phyloP scores from a whole-genome alignment of 2,329 filamentous ascomycete genomes.

The Penicillium rolfsii region DNA sequence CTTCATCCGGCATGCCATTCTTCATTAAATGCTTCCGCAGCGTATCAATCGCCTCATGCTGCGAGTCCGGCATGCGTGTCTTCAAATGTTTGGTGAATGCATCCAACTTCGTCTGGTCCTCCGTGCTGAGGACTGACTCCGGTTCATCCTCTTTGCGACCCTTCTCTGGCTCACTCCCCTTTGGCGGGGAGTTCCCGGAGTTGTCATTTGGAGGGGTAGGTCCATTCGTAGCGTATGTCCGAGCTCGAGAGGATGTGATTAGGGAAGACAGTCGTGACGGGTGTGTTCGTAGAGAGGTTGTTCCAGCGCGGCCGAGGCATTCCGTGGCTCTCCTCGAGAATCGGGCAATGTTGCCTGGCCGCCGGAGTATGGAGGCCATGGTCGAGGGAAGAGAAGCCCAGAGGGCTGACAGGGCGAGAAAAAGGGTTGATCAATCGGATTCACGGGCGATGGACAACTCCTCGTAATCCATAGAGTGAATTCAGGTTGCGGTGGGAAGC shows the following conservation, averaged over 20 bases:
- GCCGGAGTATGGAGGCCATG: constrained; percentile 70
- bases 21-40: constrained; percentile 66
- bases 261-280: constrained; percentile 45
- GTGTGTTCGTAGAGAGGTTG: constrained; percentile 45
- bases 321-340: constrained; percentile 62
- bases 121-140: constrained; percentile 53
- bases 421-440: constrained; percentile 29
- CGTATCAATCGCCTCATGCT: constrained; percentile 62
- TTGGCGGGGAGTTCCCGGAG: constrained; percentile 34
- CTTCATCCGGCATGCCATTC: constrained; percentile 70
- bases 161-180: constrained; percentile 52
- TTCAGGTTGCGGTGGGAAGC: constrained; percentile 29
- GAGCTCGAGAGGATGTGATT: constrained; percentile 37
- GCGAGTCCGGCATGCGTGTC: constrained; percentile 63
- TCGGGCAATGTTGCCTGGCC: constrained; percentile 67
- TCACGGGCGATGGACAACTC: constrained; percentile 26
- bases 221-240: constrained; percentile 50
- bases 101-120: constrained; percentile 63
- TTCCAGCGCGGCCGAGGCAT: constrained; percentile 55
- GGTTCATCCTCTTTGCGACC: constrained; percentile 28
- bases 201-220: constrained; percentile 50
- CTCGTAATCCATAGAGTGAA: constrained; percentile 34
- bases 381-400: constrained; percentile 45
- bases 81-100: constrained; percentile 60
- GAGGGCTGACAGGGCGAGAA: constrained; percentile 34